Evolutionary conservation across 2,329 filamentous ascomycete genomes (phyloP).

Genomic region (Nemania sp.): DNA sequence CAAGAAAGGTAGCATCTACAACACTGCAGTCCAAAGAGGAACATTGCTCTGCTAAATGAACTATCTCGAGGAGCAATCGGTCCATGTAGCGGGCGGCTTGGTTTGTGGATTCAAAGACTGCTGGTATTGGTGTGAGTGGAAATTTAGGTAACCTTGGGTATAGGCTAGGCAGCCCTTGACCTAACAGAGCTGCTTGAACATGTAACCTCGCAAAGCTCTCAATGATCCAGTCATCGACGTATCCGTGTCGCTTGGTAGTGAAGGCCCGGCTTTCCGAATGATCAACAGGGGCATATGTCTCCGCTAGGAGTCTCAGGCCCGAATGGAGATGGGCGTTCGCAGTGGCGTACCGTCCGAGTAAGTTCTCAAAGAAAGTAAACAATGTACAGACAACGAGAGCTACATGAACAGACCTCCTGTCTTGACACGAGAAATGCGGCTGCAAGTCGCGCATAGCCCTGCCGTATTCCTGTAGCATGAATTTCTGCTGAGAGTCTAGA

Average conservation of each 20-base stretch:
- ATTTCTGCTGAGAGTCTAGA: constrained; percentile 43
- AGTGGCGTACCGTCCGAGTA: constrained; percentile 53
- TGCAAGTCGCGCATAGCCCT: constrained; percentile 54
- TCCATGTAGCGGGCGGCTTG: constrained; percentile 45
- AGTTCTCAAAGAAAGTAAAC: constrained; percentile 52
- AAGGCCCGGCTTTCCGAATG: constrained; percentile 15
- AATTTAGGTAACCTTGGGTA: constrained; percentile 32
- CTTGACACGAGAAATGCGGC: constrained; percentile 49
- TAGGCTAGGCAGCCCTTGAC: constrained; percentile 40
- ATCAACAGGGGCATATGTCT: constrained; percentile 27
- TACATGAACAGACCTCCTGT: constrained; percentile 51
- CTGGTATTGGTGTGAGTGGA: constrained; percentile 28
- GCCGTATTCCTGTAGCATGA: constrained; percentile 53
- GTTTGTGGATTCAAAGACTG: constrained; percentile 42
- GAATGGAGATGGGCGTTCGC: constrained; percentile 58
- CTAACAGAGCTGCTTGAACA: constrained; percentile 49
- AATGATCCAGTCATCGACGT: constrained; percentile 57
- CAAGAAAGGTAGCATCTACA: neutral
- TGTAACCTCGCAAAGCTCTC: constrained; percentile 55
- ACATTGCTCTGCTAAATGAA: constrained; percentile 41
- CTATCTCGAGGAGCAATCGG: constrained; percentile 43
- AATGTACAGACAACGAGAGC: constrained; percentile 55
- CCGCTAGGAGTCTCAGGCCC: constrained; percentile 55
- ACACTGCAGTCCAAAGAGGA: neutral
- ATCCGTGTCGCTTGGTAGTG: constrained; percentile 42